phyloP scores from a whole-genome alignment of 352 stramenopile genomes.

The Phytophthora ohioensis region DNA sequence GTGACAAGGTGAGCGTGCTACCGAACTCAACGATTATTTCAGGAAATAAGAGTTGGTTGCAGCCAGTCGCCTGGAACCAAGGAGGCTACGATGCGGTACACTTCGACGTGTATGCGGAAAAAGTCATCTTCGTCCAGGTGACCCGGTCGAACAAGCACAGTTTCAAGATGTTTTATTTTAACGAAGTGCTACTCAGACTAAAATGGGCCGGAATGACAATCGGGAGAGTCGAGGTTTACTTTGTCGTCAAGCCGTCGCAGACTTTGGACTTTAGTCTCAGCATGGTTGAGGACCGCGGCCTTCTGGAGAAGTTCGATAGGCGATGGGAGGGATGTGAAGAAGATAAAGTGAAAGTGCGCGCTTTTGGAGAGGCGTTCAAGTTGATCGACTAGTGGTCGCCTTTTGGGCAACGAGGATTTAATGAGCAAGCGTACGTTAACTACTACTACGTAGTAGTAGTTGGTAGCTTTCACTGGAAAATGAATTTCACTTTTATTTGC shows the following conservation, averaged over 20 bases:
- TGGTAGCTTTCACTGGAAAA: too few relatives aligned
- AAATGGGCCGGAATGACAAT: constrained; percentile 9
- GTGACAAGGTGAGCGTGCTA: too few relatives aligned
- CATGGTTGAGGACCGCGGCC: constrained; percentile 1
- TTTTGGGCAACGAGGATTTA: too few relatives aligned
- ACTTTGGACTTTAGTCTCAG: background rate
- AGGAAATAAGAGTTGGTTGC: constrained; percentile 33
- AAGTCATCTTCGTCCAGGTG: constrained; percentile 40
- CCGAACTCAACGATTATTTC: constrained; percentile 1
- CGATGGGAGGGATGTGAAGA: background rate
- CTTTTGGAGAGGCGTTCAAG: background rate
- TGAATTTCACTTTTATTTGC: too few relatives aligned
- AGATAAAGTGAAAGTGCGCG: background rate
- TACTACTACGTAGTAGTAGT: too few relatives aligned
- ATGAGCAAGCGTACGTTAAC: too few relatives aligned
- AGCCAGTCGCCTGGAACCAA: constrained; percentile 38
- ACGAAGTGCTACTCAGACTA: constrained; percentile 38
- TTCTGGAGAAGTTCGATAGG: background rate
- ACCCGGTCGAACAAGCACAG: constrained; percentile 33
- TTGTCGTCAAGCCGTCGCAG: constrained; percentile 18
- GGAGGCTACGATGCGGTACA: constrained; percentile 41
- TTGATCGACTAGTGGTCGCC: too few relatives aligned
- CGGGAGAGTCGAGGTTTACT: constrained; percentile 10
- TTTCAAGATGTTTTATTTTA: constrained; percentile 38
- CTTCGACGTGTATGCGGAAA: constrained; percentile 28